Percentiles rank a stretch among this genome's conserved stretches.
Evolutionary conservation across 495 filamentous ascomycete genomes (phyloP).

Genomic region (Pyrenula massariospora): DNA sequence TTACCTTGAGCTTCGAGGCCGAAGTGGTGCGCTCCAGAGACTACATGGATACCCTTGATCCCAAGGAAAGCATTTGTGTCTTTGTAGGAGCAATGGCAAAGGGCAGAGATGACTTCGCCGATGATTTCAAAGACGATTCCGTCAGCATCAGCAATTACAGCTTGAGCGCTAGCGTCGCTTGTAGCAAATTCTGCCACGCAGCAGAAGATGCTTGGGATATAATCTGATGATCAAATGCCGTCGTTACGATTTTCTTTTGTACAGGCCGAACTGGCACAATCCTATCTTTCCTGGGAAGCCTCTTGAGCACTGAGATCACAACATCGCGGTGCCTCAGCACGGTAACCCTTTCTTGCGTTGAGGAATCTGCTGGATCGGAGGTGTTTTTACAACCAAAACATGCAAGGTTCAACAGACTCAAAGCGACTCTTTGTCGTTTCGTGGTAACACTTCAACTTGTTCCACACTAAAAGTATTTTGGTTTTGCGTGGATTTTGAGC

Average conservation of each 20-base stretch:
- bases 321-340: slow-evolving; percentile 32
- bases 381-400: slow-evolving; percentile 79
- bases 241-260: not conserved
- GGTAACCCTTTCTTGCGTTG: slow-evolving; percentile 22
- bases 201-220: slow-evolving; percentile 96
- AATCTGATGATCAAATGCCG: slow-evolving; percentile 37
- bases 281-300: slow-evolving; percentile 12
- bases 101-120: slow-evolving; percentile 89
- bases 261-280: slow-evolving; percentile 2
- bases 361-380: slow-evolving; percentile 42
- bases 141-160: slow-evolving; percentile 98
- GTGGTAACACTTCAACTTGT: slow-evolving; percentile 62
- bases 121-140: slow-evolving; percentile 86
- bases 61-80: slow-evolving; percentile 88
- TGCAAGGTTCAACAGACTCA: slow-evolving; percentile 68
- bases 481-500: too few relatives aligned
- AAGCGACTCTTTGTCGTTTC: slow-evolving; percentile 33
- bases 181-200: slow-evolving; percentile 98
- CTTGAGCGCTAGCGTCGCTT: slow-evolving; percentile 90
- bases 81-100: slow-evolving; percentile 99
- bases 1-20: slow-evolving; percentile 87
- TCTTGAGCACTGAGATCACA: slow-evolving; percentile 32
- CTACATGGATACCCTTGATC: slow-evolving; percentile 65
- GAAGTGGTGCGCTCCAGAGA: slow-evolving; percentile 77
- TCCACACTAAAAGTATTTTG: slow-evolving; percentile 8